Evolutionary conservation across 805 yeast genomes (phyloP).

Genomic region (Debaryomyces prosopidis): DNA sequence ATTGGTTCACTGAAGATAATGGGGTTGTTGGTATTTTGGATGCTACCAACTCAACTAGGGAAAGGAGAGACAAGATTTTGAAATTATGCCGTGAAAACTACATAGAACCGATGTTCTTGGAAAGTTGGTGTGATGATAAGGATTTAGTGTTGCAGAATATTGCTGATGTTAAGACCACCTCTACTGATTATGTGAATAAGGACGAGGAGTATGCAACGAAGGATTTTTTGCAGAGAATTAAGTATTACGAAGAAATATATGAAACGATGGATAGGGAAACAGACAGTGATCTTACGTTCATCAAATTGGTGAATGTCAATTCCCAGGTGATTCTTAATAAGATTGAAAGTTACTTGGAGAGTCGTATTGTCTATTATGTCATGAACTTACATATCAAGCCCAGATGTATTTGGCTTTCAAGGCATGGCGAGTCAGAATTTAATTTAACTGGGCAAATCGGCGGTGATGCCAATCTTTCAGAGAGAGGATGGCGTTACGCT

Average conservation of each 20-base stretch:
- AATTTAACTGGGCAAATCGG: slow-evolving; percentile 94
- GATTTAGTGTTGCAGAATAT: slow-evolving; percentile 77
- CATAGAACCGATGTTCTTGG: slow-evolving; percentile 89
- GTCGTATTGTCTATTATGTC: slow-evolving; percentile 90
- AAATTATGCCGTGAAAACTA: slow-evolving; percentile 60
- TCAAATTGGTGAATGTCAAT: slow-evolving; percentile 84
- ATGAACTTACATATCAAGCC: slow-evolving; percentile 96
- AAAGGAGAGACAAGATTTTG: slow-evolving; percentile 65
- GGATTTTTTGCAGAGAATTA: slow-evolving; percentile 75
- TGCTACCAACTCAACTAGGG: slow-evolving; percentile 85
- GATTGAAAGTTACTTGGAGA: slow-evolving; percentile 85
- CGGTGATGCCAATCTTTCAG: slow-evolving; percentile 85
- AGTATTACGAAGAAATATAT: slow-evolving; percentile 70
- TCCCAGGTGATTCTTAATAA: slow-evolving; percentile 85
- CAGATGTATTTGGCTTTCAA: slow-evolving; percentile 86
- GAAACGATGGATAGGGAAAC: slow-evolving; percentile 65
- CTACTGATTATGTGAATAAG: slow-evolving; percentile 74
- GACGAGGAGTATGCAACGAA: slow-evolving; percentile 70
- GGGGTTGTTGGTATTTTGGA: slow-evolving; percentile 93
- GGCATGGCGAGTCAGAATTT: slow-evolving; percentile 94
- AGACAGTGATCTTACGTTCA: slow-evolving; percentile 73
- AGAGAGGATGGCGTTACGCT: slow-evolving; percentile 84
- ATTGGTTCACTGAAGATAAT: slow-evolving; percentile 77
- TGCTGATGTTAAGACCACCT: slow-evolving; percentile 79
- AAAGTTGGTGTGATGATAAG: slow-evolving; percentile 86